Percentiles rank a stretch among this genome's conserved stretches.
These are phyloP conservation scores for Fimicolochytrium jonesii DNA, from an alignment of 192 early-diverging fungal genomes.

Conservation along the genomic window DNA sequence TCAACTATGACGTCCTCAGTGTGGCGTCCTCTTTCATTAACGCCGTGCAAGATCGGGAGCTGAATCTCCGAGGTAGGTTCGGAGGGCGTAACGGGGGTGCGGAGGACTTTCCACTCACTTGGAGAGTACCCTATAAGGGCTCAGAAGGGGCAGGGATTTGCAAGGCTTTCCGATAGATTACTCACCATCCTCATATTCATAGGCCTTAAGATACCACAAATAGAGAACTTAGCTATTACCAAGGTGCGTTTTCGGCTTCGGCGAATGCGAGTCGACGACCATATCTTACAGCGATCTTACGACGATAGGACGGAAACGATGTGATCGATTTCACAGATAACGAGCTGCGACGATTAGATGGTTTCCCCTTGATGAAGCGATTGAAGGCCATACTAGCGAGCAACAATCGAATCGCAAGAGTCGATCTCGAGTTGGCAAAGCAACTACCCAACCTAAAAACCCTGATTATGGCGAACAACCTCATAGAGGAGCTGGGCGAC, in stretches of 20 bases:
- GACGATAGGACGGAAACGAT: conserved; percentile 77
- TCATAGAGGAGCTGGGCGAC: conserved; percentile 77
- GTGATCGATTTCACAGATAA: conserved; percentile 92
- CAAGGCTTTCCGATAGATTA: background rate
- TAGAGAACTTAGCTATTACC: conserved; percentile 94
- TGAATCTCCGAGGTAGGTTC: conserved; percentile 78
- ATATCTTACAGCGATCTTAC: no score
- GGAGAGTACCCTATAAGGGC: background rate
- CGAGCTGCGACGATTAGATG: conserved; percentile 75
- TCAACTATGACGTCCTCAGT: conserved; percentile 48
- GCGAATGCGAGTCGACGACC: no score
- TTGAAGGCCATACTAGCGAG: conserved; percentile 71
- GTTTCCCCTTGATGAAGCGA: conserved; percentile 80
- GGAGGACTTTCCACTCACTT: background rate
- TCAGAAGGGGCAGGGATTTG: background rate
- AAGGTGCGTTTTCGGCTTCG: conserved; percentile 71
- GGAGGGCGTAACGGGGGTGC: background rate
- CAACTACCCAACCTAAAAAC: conserved; percentile 73
- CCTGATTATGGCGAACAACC: conserved; percentile 86
- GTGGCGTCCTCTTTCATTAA: conserved; percentile 65
- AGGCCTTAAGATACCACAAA: conserved; percentile 80
- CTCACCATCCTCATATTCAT: background rate
- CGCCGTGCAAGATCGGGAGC: conserved; percentile 82
- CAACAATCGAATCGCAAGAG: conserved; percentile 84
- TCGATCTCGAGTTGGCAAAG: conserved; percentile 63